These are phyloP conservation scores for Monosporascus ibericus DNA, from an alignment of 2,329 filamentous ascomycete genomes.

Conservation along the genomic window DNA sequence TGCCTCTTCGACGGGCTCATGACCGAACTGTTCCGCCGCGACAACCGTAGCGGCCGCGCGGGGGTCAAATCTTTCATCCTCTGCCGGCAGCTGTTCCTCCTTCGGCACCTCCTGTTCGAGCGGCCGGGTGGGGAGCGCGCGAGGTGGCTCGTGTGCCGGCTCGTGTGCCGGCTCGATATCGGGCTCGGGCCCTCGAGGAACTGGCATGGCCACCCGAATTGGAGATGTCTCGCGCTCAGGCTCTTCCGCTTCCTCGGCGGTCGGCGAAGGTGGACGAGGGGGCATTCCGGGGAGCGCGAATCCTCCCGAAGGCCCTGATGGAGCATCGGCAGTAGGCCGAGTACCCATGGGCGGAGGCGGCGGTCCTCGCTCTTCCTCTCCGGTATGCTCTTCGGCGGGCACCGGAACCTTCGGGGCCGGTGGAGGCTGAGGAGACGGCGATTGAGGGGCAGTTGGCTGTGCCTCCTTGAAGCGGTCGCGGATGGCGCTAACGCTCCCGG, in stretches of 20 bases:
- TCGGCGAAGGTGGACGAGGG: slow-evolving; percentile 48
- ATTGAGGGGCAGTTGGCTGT: slow-evolving; percentile 50
- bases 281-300: slow-evolving; percentile 76
- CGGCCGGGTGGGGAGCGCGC: slow-evolving; percentile 57
- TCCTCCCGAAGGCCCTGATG: slow-evolving; percentile 66
- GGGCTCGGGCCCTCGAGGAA: slow-evolving; percentile 56
- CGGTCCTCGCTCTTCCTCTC: slow-evolving; percentile 46
- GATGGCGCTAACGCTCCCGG: slow-evolving; percentile 65
- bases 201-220: slow-evolving; percentile 79
- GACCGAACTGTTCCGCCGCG: slow-evolving; percentile 39
- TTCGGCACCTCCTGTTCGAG: slow-evolving; percentile 56
- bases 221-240: slow-evolving; percentile 61
- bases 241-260: slow-evolving; percentile 49
- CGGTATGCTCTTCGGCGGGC: slow-evolving; percentile 22
- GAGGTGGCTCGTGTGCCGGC: slow-evolving; percentile 43
- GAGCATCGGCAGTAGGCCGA: slow-evolving; percentile 40
- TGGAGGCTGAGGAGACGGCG: slow-evolving; percentile 34
- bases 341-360: slow-evolving; percentile 57
- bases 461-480: slow-evolving; percentile 77
- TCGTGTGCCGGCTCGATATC: slow-evolving; percentile 45
- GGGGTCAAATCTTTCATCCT: slow-evolving; percentile 54
- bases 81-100: slow-evolving; percentile 59
- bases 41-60: slow-evolving; percentile 55
- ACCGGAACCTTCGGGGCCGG: slow-evolving; percentile 11
- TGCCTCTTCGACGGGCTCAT: slow-evolving; percentile 29